Evolutionary conservation across 805 yeast genomes (phyloP), one percentile per base, ranked within the genome.

Genomic region (Metschnikowia colocasiae): DNA sequence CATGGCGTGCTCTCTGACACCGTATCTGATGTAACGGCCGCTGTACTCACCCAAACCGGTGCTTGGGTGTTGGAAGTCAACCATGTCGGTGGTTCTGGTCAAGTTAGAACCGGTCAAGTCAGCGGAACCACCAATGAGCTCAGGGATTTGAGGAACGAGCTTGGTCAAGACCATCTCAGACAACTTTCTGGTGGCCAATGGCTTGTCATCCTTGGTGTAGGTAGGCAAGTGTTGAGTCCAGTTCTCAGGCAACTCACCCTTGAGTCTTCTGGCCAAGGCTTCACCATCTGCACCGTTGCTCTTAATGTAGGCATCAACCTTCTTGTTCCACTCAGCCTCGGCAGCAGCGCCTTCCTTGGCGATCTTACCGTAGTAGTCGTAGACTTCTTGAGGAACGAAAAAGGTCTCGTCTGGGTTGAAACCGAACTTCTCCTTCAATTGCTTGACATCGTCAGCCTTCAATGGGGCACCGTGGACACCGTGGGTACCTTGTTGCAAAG

Each of bases 1-100:
- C 97, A 92, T 90, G 71, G 88, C 97, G 74, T 94, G 98, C 79
- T 92, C 99, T 75, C 99, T 86, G 57, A 92, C 96, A 83, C 99
- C 99, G 70, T 85, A 92, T 76, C 97, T 85, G 72, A 92, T 78
- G 78, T 92, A 92, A 68, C 96, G 85, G 67, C 99, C 99, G 49
- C 82, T 55, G 78, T 85, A 91, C 64, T 82, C 82, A 71, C 98
- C 98, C 58, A 88, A 74, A 40, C 82, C 82, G 50, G 89, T 73
- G 47, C 81, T 63, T 47, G 89, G 87, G 47, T 94, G 87, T 80
- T 94, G 97, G 91, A 91, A 92, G 72, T 91, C 96, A 57, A 80
- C 80, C 52, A 95, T 88, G 54, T 74, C 83, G 61, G 79, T 68
- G 78, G 92, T 81, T 79, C 94, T 83, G 64, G 98, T 91, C 76